Conservation (phyloP, 352 stramenopile species). For the Globisporangium spinosum region DNA sequence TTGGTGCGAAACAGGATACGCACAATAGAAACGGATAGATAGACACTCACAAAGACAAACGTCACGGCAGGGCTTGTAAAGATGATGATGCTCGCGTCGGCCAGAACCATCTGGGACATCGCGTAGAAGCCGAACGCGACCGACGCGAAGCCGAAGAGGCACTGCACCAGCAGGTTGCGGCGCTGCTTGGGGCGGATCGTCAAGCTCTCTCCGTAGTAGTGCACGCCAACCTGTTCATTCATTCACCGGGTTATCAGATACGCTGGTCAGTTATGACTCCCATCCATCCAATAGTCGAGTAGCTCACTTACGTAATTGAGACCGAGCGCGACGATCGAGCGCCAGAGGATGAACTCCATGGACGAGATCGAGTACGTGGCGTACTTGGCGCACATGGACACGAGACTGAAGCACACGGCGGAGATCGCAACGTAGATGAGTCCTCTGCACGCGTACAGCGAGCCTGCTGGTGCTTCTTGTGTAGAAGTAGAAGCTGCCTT, state of each 20-base stretch:
- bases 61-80: constrained; percentile 74
- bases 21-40: not conserved
- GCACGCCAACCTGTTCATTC: not conserved
- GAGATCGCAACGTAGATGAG: constrained; percentile 52
- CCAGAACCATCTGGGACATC: constrained; percentile 75
- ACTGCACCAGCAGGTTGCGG: constrained; percentile 54
- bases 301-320: constrained; percentile 60
- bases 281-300: not conserved
- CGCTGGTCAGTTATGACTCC: not conserved
- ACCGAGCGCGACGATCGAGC: constrained; percentile 43
- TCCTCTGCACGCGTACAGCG: constrained; percentile 3
- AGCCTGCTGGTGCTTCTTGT: not conserved
- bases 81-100: constrained; percentile 66
- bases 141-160: constrained; percentile 59
- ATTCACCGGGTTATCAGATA: not conserved
- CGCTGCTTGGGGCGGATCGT: constrained; percentile 44
- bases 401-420: constrained; percentile 78
- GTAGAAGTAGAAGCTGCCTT: not conserved
- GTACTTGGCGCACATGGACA: constrained; percentile 79
- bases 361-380: constrained; percentile 73
- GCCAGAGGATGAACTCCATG: constrained; percentile 81
- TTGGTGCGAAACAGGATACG: too few relatives aligned
- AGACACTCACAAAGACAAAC: constrained; percentile 51
- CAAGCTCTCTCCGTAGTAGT: constrained; percentile 19
- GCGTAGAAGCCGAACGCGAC: constrained; percentile 79